Evolutionary conservation across 345 rosid genomes (phyloP).

Genomic region (Pistacia integerrima): DNA sequence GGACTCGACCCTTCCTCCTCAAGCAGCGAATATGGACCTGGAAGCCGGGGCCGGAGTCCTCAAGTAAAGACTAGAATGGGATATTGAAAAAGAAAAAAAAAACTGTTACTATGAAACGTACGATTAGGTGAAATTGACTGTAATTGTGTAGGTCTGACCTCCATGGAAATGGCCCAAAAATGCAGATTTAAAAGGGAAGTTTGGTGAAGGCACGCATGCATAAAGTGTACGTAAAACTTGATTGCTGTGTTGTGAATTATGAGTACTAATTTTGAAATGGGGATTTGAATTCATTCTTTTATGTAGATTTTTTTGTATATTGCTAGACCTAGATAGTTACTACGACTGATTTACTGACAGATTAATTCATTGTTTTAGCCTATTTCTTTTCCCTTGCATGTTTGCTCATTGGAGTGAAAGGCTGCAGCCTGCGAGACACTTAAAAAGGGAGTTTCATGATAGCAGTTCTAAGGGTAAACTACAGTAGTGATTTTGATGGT

Average conservation of each 20-base stretch:
- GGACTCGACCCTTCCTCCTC: slow-evolving; percentile 72
- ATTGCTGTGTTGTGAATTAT: background rate
- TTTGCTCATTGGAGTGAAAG: background rate
- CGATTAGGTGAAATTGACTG: too few species aligned
- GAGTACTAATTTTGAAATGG: background rate
- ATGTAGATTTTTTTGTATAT: background rate
- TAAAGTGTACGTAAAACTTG: background rate
- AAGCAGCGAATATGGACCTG: slow-evolving; percentile 50
- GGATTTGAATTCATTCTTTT: background rate
- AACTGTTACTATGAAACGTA: too few species aligned
- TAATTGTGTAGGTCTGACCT: too few species aligned
- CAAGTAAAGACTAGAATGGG: background rate
- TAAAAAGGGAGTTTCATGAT: too few species aligned
- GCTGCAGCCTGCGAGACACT: too few species aligned
- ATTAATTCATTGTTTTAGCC: too few species aligned
- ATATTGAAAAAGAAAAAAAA: background rate
- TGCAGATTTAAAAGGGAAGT: background rate
- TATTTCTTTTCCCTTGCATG: background rate
- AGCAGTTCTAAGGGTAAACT: too few species aligned
- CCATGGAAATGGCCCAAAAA: too few species aligned
- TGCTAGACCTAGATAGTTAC: background rate
- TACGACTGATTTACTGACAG: background rate
- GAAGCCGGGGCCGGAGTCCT: slow-evolving; percentile 14
- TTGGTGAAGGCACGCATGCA: background rate
- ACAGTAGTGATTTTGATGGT: too few species aligned